Conservation (phyloP, 805 yeast species). For the Nakazawaea sp. region DNA sequence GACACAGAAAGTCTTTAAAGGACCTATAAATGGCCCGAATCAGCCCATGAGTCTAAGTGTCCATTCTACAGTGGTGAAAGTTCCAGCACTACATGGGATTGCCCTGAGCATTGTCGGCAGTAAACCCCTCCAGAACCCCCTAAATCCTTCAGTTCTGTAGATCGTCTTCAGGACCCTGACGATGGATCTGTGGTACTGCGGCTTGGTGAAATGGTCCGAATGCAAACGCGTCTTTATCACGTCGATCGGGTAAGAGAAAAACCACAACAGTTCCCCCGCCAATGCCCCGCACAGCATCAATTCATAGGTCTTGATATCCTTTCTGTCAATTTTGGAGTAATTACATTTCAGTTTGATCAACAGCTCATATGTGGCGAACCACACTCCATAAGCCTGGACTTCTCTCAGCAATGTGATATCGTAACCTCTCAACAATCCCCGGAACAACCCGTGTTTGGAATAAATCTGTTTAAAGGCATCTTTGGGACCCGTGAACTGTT, state of each 20-base stretch:
- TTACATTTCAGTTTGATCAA: conserved; percentile 35
- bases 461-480: conserved; percentile 39
- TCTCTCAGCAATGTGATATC: conserved; percentile 50
- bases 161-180: conserved; percentile 31
- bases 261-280: conserved; percentile 67
- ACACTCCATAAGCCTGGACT: conserved; percentile 68
- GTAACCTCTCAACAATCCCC: conserved; percentile 50
- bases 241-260: conserved; percentile 46
- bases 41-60: conserved; percentile 52
- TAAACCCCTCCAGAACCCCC: conserved; percentile 59
- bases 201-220: conserved; percentile 42
- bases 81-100: conserved; percentile 64
- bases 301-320: conserved; percentile 47
- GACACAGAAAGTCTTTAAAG: too few relatives aligned
- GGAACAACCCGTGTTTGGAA: conserved; percentile 28
- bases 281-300: conserved; percentile 51
- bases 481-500: conserved; percentile 32
- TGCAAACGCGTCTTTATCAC: conserved; percentile 45
- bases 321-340: conserved; percentile 30
- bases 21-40: too few relatives aligned
- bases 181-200: conserved; percentile 33
- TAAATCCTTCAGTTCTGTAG: conserved; percentile 32
- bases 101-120: conserved; percentile 55
- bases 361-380: conserved; percentile 63
- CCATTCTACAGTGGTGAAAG: conserved; percentile 70